Percentiles rank a stretch among this genome's conserved stretches.
phyloP scores from a whole-genome alignment of 2,329 filamentous ascomycete species.

The Botrytis tulipae region DNA sequence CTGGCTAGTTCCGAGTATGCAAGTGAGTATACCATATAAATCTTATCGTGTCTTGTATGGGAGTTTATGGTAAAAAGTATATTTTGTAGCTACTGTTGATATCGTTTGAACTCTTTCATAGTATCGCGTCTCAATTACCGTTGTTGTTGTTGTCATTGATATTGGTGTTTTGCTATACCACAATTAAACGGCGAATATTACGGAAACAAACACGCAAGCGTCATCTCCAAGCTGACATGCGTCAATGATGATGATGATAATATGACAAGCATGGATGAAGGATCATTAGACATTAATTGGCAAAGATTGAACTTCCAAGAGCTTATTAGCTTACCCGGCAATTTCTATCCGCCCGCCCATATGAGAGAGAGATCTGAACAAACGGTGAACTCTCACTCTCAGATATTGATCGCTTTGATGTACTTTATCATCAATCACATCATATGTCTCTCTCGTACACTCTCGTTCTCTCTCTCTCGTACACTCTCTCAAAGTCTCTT shows the following conservation, averaged over 20 bases:
- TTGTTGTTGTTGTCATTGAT: not conserved
- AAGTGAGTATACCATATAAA: not conserved
- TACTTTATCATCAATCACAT: not conserved
- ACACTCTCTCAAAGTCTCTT: not conserved
- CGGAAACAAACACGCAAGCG: not conserved
- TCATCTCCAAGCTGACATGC: not conserved
- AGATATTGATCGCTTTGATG: not conserved
- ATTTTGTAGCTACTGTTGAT: not conserved
- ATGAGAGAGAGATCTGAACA: not conserved
- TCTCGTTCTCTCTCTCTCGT: no score
- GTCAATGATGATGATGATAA: not conserved
- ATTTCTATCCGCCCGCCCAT: not conserved
- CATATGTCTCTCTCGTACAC: not conserved
- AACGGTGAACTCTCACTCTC: not conserved
- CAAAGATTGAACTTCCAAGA: not conserved
- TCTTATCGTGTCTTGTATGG: not conserved
- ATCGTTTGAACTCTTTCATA: not conserved
- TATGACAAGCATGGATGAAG: conserved; percentile 6
- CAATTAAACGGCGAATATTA: no score
- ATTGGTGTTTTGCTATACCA: not conserved
- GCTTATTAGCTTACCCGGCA: not conserved
- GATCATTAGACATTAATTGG: not conserved
- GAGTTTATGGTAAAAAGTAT: not conserved
- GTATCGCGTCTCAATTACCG: not conserved
- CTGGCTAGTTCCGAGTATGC: not conserved